Evolutionary conservation across 768 basidiomycete genomes (phyloP), one percentile per base, ranked within the genome.

Genomic region (Mycena floridula): DNA sequence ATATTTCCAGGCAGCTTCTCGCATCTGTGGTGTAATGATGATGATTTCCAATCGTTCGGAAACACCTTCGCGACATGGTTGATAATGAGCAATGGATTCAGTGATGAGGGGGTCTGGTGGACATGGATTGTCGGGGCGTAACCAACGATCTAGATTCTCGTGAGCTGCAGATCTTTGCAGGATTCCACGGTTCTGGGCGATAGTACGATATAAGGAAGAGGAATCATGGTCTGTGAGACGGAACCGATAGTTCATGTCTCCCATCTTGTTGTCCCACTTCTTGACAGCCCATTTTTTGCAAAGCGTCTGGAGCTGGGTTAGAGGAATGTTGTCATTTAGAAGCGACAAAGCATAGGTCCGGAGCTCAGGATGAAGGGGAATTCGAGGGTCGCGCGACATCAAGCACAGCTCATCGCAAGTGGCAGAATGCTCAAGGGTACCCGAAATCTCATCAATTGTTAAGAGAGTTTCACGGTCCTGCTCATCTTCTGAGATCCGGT

Each of bases 111-210:
- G 43, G 25, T 46, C 45, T 7, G 58, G 58, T 7, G 55, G 56
- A 16, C 27, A 37, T 20, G 58, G 43, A 7, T 51, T 43, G 1
- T 52, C 47, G 12, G 39, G 3, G 18, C 46, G 41, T 38, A 60
- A 57, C 60, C 60, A 62, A 13, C 35, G 30, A 30, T 61, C 51
- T 13, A 61, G 47, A 32, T 62, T 62, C 2, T 48, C 52, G 38
- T 60, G 50, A 5, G 61, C 52, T 27, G 55, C 48, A 11, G 58
- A 46, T 7, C 54, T n/a, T 38, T 58, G 56, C 9, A 39, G 25
- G 30, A 62, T 55, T 8, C 58, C 57, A 27, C 40, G 30, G 46
- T 58, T 56, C 23, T 36, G 32, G 16, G 53, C 37, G 3, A 50
- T 5, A 11, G 45, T 47, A n/a, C 55, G 47, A 38, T 61, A 61